Percentiles rank a stretch among this genome's conserved stretches.
phyloP scores from a whole-genome alignment of 2,329 filamentous ascomycete genomes.

The Tolypocladium pustulatum region DNA sequence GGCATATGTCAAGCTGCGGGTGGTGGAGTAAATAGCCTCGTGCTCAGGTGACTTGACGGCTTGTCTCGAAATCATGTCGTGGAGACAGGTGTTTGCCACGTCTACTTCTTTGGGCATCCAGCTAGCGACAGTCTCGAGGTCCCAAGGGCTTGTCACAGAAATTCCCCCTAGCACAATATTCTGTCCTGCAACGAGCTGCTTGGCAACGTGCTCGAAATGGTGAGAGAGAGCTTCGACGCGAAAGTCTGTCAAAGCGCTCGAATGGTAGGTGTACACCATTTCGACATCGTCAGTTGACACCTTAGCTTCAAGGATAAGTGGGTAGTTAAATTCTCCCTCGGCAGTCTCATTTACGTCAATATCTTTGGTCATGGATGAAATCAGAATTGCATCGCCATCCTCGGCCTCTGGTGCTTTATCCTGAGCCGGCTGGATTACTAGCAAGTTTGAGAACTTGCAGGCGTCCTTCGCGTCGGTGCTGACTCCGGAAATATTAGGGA shows the following conservation, averaged over 20 bases:
- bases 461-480: slow-evolving; percentile 6
- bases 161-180: background rate
- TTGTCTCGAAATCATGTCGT: slow-evolving; percentile 27
- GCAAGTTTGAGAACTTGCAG: slow-evolving; percentile 4
- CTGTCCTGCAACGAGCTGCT: background rate
- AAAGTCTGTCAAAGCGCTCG: background rate
- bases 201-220: slow-evolving; percentile 2
- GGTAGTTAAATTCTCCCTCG: slow-evolving; percentile 4
- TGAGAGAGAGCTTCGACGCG: slow-evolving; percentile 1
- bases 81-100: slow-evolving; percentile 21
- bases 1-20: slow-evolving; percentile 28
- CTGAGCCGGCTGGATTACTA: slow-evolving; percentile 6
- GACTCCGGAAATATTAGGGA: slow-evolving; percentile 4
- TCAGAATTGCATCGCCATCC: background rate
- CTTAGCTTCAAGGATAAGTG: slow-evolving; percentile 2
- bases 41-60: slow-evolving; percentile 19
- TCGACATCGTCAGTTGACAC: background rate
- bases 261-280: slow-evolving; percentile 4
- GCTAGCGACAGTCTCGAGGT: background rate
- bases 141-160: background rate
- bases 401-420: background rate
- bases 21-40: slow-evolving; percentile 31
- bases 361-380: background rate
- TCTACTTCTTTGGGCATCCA: background rate
- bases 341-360: background rate